Evolutionary conservation across 345 rosid genomes (phyloP).

Genomic region (Passiflora organensis): DNA sequence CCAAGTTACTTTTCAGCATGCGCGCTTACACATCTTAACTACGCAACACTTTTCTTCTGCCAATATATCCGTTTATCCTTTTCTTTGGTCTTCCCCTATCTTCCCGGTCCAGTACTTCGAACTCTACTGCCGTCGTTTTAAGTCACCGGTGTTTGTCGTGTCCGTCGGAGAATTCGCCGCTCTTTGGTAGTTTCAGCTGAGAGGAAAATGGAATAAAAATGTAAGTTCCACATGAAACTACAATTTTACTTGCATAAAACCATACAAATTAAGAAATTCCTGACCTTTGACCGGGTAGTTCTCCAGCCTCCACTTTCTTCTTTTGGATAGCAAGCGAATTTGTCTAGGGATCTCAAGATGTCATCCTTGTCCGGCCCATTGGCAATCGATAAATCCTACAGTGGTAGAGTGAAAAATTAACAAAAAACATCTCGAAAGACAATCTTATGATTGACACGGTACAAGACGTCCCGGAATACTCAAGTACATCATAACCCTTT

Average conservation of each 20-base stretch:
- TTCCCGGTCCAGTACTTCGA: too few species aligned
- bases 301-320: slow-evolving; percentile 69
- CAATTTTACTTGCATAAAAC: background rate
- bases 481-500: too few species aligned
- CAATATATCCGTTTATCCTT: too few species aligned
- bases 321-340: slow-evolving; percentile 52
- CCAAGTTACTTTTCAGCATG: too few species aligned
- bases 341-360: slow-evolving; percentile 42
- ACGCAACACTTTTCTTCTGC: too few species aligned
- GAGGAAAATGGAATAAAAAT: background rate
- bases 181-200: slow-evolving; percentile 64
- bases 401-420: background rate
- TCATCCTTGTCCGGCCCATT: slow-evolving; percentile 25
- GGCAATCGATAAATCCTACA: slow-evolving; percentile 30
- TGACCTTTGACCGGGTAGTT: slow-evolving; percentile 71
- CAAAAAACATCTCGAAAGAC: background rate
- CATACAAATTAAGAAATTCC: slow-evolving; percentile 1
- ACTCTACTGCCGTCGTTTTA: too few species aligned
- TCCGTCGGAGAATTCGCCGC: slow-evolving; percentile 2
- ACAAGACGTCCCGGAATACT: background rate
- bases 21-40: too few species aligned
- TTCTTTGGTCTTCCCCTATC: too few species aligned
- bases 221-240: background rate
- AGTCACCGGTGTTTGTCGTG: too few species aligned
- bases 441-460: background rate